phyloP scores from a whole-genome alignment of 331 rosid species.

The Pyracantha coccinea region DNA sequence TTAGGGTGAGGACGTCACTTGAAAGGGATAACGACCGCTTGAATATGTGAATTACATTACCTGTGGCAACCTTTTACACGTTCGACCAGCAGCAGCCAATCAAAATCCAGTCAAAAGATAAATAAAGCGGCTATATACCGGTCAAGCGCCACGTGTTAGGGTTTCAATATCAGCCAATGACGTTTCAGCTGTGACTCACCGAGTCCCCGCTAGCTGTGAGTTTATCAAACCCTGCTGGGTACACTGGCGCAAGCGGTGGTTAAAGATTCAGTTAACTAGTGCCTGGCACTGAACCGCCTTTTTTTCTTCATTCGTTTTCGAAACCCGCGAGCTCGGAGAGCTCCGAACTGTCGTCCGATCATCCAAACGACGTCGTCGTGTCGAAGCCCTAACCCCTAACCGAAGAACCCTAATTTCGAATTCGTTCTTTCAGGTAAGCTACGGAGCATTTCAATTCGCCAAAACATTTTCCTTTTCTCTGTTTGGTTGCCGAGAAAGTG shows the following conservation, averaged over 20 bases:
- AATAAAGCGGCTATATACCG: background rate
- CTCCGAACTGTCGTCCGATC: background rate
- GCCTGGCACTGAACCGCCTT: background rate
- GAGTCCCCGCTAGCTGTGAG: background rate
- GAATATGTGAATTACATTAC: background rate
- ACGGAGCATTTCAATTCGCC: background rate
- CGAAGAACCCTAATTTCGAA: background rate
- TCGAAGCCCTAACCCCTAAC: background rate
- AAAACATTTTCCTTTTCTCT: background rate
- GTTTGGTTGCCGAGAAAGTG: background rate
- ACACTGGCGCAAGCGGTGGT: background rate
- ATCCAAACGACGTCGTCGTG: conserved; percentile 1
- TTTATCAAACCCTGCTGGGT: background rate
- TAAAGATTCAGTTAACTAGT: background rate
- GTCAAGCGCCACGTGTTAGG: background rate
- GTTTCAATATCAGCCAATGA: background rate
- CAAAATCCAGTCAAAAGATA: too few species aligned
- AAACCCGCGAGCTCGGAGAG: background rate
- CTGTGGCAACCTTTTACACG: background rate
- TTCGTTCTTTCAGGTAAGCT: background rate
- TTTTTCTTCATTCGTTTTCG: background rate
- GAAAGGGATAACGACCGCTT: conserved; percentile 6
- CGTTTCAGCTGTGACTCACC: background rate
- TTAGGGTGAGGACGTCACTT: too few species aligned
- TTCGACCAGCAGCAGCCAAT: too few species aligned